Conservation (phyloP, 1,139 yeast species). For the Eremothecium gossypii region DNA sequence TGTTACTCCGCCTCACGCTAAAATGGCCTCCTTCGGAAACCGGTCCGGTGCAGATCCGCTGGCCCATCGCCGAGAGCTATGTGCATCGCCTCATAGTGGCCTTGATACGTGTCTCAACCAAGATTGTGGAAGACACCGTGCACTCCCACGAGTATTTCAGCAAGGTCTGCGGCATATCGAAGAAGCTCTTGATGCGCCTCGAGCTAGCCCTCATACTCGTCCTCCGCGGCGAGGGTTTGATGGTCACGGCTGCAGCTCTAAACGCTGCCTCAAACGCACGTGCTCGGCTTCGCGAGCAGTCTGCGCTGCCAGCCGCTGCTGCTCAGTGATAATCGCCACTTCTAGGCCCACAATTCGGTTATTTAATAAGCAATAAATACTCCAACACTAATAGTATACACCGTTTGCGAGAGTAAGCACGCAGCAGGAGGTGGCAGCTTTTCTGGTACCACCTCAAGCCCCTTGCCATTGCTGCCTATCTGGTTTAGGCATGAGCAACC, state of each 20-base stretch:
- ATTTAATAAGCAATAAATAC: too few species aligned
- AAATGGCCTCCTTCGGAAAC: conserved; percentile 36
- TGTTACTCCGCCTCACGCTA: conserved; percentile 14
- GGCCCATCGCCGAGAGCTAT: conserved; percentile 30
- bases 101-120: conserved; percentile 41
- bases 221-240: conserved; percentile 17
- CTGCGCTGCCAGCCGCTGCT: too few species aligned
- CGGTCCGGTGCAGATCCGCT: conserved; percentile 35
- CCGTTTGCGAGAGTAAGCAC: too few species aligned
- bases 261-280: background rate
- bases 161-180: conserved; percentile 43
- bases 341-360: too few species aligned
- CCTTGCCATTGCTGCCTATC: too few species aligned
- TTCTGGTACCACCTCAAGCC: too few species aligned
- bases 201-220: conserved; percentile 39
- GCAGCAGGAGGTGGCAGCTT: too few species aligned
- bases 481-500: too few species aligned
- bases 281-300: too few species aligned
- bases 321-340: too few species aligned
- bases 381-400: too few species aligned
- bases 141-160: conserved; percentile 44
- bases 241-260: conserved; percentile 18
- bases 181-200: conserved; percentile 36
- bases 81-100: conserved; percentile 43
- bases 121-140: conserved; percentile 42